Evolutionary conservation across 352 stramenopile genomes (phyloP).

Genomic region (Pythium monospermum): DNA sequence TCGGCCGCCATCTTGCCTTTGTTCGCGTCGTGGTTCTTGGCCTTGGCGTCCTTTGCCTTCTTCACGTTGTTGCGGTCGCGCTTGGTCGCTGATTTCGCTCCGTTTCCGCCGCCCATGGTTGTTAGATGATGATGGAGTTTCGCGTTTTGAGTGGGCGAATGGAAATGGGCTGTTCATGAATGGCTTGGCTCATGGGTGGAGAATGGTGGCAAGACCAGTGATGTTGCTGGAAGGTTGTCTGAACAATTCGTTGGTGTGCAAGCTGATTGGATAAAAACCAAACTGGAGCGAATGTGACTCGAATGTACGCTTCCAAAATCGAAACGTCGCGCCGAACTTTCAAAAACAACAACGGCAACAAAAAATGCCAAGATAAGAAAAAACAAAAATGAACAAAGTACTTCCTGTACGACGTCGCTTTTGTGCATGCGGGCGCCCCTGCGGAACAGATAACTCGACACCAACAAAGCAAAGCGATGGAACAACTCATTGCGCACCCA

Average conservation of each 20-base stretch:
- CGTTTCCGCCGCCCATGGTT: conserved; percentile 80
- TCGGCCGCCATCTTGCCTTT: conserved; percentile 84
- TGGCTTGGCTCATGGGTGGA: conserved; percentile 10
- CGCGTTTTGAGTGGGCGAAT: not conserved
- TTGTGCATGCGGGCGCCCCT: conserved; percentile 19
- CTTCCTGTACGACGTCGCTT: conserved; percentile 10
- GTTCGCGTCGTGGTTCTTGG: conserved; percentile 74
- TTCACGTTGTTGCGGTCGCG: conserved; percentile 81
- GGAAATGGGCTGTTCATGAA: not conserved
- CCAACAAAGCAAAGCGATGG: not conserved
- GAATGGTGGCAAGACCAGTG: conserved; percentile 1
- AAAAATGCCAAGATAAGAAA: not conserved
- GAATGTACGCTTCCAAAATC: not conserved
- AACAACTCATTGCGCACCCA: not conserved
- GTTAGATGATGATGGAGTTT: not conserved
- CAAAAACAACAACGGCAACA: not conserved
- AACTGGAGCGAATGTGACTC: not conserved
- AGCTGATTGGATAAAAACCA: too few relatives aligned
- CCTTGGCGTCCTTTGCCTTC: conserved; percentile 81
- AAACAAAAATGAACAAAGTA: conserved; percentile 13
- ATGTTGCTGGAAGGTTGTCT: conserved; percentile 12
- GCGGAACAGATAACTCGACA: not conserved
- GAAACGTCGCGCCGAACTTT: conserved; percentile 25
- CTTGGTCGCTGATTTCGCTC: conserved; percentile 74
- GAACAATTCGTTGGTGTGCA: too few relatives aligned